These are phyloP conservation scores for Ustanciosporium gigantosporum DNA, from an alignment of 1,284 basidiomycete species.

Conservation along the genomic window DNA sequence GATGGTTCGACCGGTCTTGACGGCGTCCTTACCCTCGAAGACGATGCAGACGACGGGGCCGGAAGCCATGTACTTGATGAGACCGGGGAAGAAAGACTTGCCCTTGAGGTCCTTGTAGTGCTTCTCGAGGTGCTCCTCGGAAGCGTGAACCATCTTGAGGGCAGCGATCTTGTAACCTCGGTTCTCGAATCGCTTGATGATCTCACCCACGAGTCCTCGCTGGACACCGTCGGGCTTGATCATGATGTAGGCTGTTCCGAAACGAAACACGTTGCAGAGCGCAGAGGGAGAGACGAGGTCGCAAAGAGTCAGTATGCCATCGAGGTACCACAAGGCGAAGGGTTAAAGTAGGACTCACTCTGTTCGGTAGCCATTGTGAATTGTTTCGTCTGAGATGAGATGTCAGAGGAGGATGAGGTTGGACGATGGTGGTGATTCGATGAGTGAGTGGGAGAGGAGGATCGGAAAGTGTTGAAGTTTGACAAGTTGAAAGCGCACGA, in stretches of 20 bases:
- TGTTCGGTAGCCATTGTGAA: constrained; percentile 57
- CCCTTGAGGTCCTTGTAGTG: constrained; percentile 61
- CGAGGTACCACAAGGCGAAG: no score
- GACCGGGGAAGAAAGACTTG: constrained; percentile 60
- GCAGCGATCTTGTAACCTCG: constrained; percentile 58
- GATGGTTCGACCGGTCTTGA: constrained; percentile 76
- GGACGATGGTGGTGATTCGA: no score
- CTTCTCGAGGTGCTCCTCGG: constrained; percentile 59
- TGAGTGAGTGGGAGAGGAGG: constrained; percentile 2
- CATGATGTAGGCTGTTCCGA: constrained; percentile 55
- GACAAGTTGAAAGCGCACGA: constrained; percentile 7
- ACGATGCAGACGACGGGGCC: constrained; percentile 97
- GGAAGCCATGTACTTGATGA: constrained; percentile 70
- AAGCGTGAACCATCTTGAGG: constrained; percentile 58
- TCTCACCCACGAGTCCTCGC: constrained; percentile 58
- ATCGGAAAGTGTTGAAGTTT: background rate
- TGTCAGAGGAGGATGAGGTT: no score
- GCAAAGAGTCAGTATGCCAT: no score
- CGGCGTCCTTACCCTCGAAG: constrained; percentile 81
- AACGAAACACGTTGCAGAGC: background rate
- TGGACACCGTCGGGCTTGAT: constrained; percentile 61
- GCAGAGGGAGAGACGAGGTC: background rate
- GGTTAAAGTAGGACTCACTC: constrained; percentile 31
- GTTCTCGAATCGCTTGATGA: constrained; percentile 57
- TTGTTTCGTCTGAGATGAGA: background rate